Evolutionary conservation across 78 protist genomes (phyloP), one percentile per base, ranked within the genome.

Genomic region (Dictyostelium capitatum): DNA sequence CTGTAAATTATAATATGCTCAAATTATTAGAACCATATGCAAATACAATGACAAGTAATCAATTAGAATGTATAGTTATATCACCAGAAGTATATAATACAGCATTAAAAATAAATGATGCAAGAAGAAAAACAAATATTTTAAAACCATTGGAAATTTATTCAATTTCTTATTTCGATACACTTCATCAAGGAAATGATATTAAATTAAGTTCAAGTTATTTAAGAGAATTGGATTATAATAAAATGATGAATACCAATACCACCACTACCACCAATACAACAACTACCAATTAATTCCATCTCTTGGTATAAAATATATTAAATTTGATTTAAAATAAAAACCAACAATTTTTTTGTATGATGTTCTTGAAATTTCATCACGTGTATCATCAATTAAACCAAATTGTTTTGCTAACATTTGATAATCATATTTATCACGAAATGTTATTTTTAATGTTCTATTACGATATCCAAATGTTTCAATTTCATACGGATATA

Each of bases 281-380:
- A 73, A n/a, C 5, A n/a, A n/a, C 12, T 46, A 73, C 64, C 82
- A 77, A 50, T 77, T 28, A 4, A 56, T 79, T 37, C 43, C 43
- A 56, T 57, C 11, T 48, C 75, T 84, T 11, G 92, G 92, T 56
- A 51, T 59, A 51, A 84, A 57, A 75, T 57, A 87, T 15, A 87
- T 43, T 50, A 78, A 37, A 65, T 87, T 87, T 12, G 93, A 25
- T 65, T 87, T 77, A 37, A 28, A 41, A 90, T 79, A 90, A 47
- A 97, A n/a, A 14, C 70, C 6, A 12, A 97, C 97, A 12, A 97
- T 77, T 54, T 98, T 98, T 7, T 47, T 25, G 79, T 89, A 97
- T 3, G 97, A 97, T 20, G 95, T 72, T 41, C 98, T 94, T 10
- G 95, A 96, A 30, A 97, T 92, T n/a, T 89, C 95, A 4, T 95